These are phyloP conservation scores for Coriolopsis trogii DNA, from an alignment of 1,284 basidiomycete species.

Conservation along the genomic window DNA sequence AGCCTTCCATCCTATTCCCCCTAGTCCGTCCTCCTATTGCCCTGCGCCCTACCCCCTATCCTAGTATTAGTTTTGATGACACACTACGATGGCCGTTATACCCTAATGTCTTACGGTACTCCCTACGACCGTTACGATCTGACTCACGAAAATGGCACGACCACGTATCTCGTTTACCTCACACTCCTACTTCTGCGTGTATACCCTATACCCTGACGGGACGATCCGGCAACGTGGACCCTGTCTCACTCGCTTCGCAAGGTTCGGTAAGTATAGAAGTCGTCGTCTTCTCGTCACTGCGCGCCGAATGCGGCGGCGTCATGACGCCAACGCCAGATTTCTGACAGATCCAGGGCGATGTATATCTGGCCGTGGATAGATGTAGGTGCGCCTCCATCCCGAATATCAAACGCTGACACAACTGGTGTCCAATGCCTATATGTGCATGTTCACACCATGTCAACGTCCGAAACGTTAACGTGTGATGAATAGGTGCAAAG, in stretches of 20 bases:
- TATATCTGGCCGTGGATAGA: too few species aligned
- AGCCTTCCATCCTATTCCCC: neutral
- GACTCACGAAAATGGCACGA: constrained; percentile 10
- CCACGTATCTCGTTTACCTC: neutral
- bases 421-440: too few species aligned
- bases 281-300: neutral
- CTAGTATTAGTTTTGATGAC: constrained; percentile 22
- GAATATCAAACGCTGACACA: too few species aligned
- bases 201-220: constrained; percentile 4
- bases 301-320: neutral
- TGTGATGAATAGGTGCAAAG: too few species aligned
- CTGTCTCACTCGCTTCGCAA: too few species aligned
- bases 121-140: constrained; percentile 16
- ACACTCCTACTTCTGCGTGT: neutral
- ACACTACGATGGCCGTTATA: constrained; percentile 12
- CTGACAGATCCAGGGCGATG: too few species aligned
- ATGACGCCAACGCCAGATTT: neutral
- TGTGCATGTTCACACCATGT: neutral
- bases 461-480: too few species aligned
- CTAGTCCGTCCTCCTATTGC: constrained; percentile 2
- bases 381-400: too few species aligned
- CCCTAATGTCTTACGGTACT: constrained; percentile 15
- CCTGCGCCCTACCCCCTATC: constrained; percentile 4
- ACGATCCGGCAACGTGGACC: too few species aligned
- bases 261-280: too few species aligned